Evolutionary conservation across 1,284 basidiomycete species (phyloP).

Genomic region (Stygiomarasmius scandens): DNA sequence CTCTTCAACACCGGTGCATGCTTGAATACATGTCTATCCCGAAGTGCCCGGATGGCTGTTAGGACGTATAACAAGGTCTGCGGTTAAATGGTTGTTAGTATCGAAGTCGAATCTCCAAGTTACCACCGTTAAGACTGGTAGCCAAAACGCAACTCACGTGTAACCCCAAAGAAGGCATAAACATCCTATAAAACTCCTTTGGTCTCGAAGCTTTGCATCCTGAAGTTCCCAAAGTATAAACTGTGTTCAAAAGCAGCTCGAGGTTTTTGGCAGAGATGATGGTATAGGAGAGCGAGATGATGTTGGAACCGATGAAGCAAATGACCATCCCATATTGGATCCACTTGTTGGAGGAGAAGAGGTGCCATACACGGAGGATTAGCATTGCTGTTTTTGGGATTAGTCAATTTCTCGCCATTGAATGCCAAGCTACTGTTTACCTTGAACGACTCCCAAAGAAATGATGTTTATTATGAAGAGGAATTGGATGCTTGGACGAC

Average conservation of each 20-base stretch:
- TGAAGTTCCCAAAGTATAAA: slow-evolving; percentile 15
- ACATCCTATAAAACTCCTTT: slow-evolving; percentile 34
- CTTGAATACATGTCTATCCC: slow-evolving; percentile 33
- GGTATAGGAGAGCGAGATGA: slow-evolving; percentile 30
- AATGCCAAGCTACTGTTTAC: no score
- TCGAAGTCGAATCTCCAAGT: no score
- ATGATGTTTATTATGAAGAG: slow-evolving; percentile 28
- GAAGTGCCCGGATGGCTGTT: slow-evolving; percentile 35
- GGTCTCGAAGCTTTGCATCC: slow-evolving; percentile 38
- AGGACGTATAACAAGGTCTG: slow-evolving; percentile 35
- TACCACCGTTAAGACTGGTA: no score
- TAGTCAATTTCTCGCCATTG: no score
- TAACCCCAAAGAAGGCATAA: slow-evolving; percentile 37
- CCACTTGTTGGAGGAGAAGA: slow-evolving; percentile 31
- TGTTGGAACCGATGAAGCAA: slow-evolving; percentile 29
- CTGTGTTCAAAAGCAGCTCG: slow-evolving; percentile 10
- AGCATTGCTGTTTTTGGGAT: slow-evolving; percentile 40
- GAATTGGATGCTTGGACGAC: slow-evolving; percentile 27
- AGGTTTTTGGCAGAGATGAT: slow-evolving; percentile 21
- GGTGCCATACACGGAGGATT: slow-evolving; percentile 39
- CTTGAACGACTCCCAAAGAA: slow-evolving; percentile 34
- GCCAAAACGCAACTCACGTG: slow-evolving; percentile 31
- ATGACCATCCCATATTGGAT: slow-evolving; percentile 29
- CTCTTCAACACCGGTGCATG: slow-evolving; percentile 35
- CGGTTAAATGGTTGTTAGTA: no score